A percentile compares a stretch with the other conserved stretches of the same genome.
Conservation (phyloP, 768 basidiomycete species). For the Mycena metata region DNA sequence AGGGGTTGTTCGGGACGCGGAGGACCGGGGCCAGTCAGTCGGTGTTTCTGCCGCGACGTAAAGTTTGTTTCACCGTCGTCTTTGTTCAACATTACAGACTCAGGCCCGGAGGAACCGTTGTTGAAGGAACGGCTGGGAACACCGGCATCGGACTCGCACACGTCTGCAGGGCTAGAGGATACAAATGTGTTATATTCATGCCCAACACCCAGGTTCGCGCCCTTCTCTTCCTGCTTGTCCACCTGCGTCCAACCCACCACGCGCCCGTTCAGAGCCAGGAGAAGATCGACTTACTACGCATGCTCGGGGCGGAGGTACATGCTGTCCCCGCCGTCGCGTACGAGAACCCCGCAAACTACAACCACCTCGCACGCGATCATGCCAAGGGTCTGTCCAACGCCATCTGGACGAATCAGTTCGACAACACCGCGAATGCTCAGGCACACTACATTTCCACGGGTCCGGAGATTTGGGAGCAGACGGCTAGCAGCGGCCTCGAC, state of each 20-base stretch:
- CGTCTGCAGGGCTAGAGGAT: conserved; percentile 92
- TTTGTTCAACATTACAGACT: conserved; percentile 60
- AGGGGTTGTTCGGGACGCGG: conserved; percentile 88
- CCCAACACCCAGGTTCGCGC: conserved; percentile 82
- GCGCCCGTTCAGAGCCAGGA: conserved; percentile 85
- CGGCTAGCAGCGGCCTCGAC: conserved; percentile 74
- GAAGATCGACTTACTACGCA: conserved; percentile 96
- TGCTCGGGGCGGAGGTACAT: conserved; percentile 97
- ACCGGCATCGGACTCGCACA: conserved; percentile 97
- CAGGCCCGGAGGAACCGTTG: conserved; percentile 94
- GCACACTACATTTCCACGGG: conserved; percentile 93
- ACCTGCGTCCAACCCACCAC: background rate
- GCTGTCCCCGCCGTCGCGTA: conserved; percentile 98
- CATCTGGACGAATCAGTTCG: conserved; percentile 98
- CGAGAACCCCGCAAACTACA: conserved; percentile 96
- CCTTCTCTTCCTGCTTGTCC: background rate
- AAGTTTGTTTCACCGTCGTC: background rate
- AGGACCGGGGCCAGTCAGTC: conserved; percentile 83
- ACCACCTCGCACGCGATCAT: conserved; percentile 95
- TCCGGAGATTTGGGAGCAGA: conserved; percentile 97
- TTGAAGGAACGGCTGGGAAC: conserved; percentile 98
- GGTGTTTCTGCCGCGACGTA: background rate
- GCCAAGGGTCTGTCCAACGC: conserved; percentile 82
- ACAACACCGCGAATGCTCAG: conserved; percentile 92
- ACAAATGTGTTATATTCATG: conserved; percentile 99